Evolutionary conservation across 2,329 filamentous ascomycete genomes (phyloP), one percentile per base, ranked within the genome.

Genomic region (Chaetomium strumarium): DNA sequence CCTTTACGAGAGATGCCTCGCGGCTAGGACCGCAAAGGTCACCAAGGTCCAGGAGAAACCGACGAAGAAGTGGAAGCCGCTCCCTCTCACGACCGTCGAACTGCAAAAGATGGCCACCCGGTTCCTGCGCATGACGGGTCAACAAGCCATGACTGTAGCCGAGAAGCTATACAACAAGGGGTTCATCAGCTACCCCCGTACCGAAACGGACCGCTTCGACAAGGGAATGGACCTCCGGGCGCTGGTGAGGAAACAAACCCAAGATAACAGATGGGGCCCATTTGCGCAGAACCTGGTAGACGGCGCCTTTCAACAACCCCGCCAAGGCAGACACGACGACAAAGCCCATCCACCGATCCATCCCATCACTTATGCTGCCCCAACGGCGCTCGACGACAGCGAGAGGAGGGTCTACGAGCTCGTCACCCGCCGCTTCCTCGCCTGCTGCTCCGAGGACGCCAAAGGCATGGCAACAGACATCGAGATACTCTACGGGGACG

Each of bases 281-380:
- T 96, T 91, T 67, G 90, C 92, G 4, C 86, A 86, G 66, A 76
- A 76, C 16, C 77, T 97, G 10, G 72, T 88, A 30, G 77, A 86
- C 57, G 90, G 90, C 3, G 85, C 76, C 9, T 97, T 96, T 67
- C 81, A 82, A 43, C 85, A 87, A 59, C 93, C 93, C 16, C 83
- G 92, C 39, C 80, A 85, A 59, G 93, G 93, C 4, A 80, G 83
- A 49, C 83, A 97, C 67, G 95, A 99, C 68, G 93, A 99, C 69
- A 93, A 96, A 69, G 93, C 93, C 0, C 93, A 99, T 70, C 93
- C 93, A 24, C 93, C 93, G 0, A 99, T 99, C 55, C 93, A 99
- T 63, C 93, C 93, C 0, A 86, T 99, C 55, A 87, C 87, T n/a
- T 95, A 88, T 65, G 89, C 86, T 6, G 79, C 80, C 1, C 79